Percentiles rank a stretch among this genome's conserved stretches.
These are phyloP conservation scores for Tranzscheliella williamsii DNA, from an alignment of 1,284 basidiomycete genomes.

Conservation along the genomic window DNA sequence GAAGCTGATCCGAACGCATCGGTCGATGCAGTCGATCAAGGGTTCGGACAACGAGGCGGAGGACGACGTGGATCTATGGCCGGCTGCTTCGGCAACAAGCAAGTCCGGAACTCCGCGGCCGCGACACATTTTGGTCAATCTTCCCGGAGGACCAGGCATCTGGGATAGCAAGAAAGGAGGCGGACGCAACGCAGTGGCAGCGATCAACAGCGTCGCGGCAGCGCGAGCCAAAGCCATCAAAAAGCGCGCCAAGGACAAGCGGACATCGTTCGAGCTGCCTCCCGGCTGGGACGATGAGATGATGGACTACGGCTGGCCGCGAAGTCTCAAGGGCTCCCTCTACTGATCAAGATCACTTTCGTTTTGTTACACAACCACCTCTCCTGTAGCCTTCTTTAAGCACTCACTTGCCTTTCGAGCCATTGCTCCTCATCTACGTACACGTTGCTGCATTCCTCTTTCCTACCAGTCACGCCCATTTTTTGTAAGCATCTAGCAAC, in stretches of 20 bases:
- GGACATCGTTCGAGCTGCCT: slow-evolving; percentile 23
- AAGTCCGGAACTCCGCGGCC: slow-evolving; percentile 35
- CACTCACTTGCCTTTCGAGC: too few relatives aligned
- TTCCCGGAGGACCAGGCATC: slow-evolving; percentile 38
- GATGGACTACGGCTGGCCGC: slow-evolving; percentile 39
- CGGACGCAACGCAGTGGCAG: slow-evolving; percentile 32
- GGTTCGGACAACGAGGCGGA: slow-evolving; percentile 6
- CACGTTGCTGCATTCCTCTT: too few relatives aligned
- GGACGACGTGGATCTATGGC: slow-evolving; percentile 22
- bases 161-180: slow-evolving; percentile 42
- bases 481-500: too few relatives aligned
- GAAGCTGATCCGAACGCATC: slow-evolving; percentile 12
- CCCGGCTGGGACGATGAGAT: slow-evolving; percentile 27
- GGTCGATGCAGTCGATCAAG: slow-evolving; percentile 5
- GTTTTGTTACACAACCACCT: too few relatives aligned
- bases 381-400: too few relatives aligned
- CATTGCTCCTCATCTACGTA: too few relatives aligned
- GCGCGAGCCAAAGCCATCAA: slow-evolving; percentile 37
- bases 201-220: slow-evolving; percentile 35
- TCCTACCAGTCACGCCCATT: too few relatives aligned
- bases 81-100: slow-evolving; percentile 27
- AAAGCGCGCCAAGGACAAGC: slow-evolving; percentile 21
- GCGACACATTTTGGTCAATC: slow-evolving; percentile 37
- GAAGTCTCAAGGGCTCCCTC: slow-evolving; percentile 38
- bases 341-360: too few relatives aligned